Evolutionary conservation across 805 yeast species (phyloP), one percentile per base, ranked within the genome.

Genomic region (Candida insectorum): DNA sequence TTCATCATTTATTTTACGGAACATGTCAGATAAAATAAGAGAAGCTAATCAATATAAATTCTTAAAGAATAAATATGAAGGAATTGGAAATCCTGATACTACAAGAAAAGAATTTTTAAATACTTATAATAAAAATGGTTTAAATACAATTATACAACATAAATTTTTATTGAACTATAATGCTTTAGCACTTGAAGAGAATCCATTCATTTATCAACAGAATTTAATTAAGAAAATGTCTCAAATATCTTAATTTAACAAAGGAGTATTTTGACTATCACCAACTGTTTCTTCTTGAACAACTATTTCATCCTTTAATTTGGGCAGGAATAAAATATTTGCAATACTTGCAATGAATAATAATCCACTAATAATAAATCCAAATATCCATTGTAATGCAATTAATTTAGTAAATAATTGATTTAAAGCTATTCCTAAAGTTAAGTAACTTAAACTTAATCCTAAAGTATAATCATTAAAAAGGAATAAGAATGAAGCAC

Each of bases 311-410:
- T 34, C 33, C 13, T 35, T 40, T 18, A 43, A 35, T 24, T 32
- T 34, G 12, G 44, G 44, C 21, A 28, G 35, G 17, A 33, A 55
- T 26, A 56, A 42, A 39, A 74, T 63, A 23, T 73, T 71, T 19
- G 74, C 56, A 12, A 75, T 45, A 5, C 83, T 65, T 30, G 70
- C 54, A 14, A 79, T 48, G 37, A 79, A 69, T 52, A 81, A 68
- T 19, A 79, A 34, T 4, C 75, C 79, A 7, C 84, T 60, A 41
- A 84, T 83, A 34, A 73, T 56, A 43, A 82, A 77, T 3, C 88
- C 94, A 63, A 85, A 85, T 44, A 82, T 75, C 95, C 95, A 85
- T 63, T 85, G 95, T 44, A 85, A 68, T 2, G 91, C 91, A 60
- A 85, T 70, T 23, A 77, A 63, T 59, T 75, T 81, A 30, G 78